Evolutionary conservation across 2,329 filamentous ascomycete genomes (phyloP).

Genomic region (Biscogniauxia sp.): DNA sequence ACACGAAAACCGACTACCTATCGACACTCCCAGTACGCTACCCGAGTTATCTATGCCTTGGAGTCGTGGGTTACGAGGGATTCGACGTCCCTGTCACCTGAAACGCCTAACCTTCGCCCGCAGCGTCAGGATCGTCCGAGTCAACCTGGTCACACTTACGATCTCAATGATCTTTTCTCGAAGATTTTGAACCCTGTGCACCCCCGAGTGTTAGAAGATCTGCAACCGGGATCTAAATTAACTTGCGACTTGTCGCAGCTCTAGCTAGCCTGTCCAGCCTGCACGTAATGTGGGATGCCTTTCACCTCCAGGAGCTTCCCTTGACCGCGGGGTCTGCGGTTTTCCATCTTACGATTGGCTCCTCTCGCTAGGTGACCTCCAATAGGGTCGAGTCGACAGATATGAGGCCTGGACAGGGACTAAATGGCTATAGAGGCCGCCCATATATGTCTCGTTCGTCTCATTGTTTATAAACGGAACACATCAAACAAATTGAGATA

Average conservation of each 20-base stretch:
- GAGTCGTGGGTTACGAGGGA: not conserved
- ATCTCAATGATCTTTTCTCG: not conserved
- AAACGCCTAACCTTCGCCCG: not conserved
- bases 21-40: not conserved
- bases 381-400: not conserved
- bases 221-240: conserved; percentile 14
- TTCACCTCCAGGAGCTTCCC: not conserved
- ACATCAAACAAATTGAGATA: not conserved
- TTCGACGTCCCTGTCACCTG: not conserved
- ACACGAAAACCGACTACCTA: not conserved
- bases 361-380: not conserved
- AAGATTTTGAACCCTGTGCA: not conserved
- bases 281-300: not conserved
- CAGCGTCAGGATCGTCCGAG: not conserved
- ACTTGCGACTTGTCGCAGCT: conserved; percentile 8
- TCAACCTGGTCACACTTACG: not conserved
- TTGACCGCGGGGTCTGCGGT: not conserved
- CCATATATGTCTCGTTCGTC: not conserved
- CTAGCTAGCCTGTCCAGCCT: conserved; percentile 1
- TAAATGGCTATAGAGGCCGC: not conserved
- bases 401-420: not conserved
- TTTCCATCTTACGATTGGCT: not conserved
- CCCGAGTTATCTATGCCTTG: not conserved
- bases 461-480: not conserved
- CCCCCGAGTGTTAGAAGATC: conserved; percentile 12